A percentile compares a stretch with the other conserved stretches of the same genome.
Conservation (phyloP, 805 yeast genomes). For the Clavispora carvajalis region DNA sequence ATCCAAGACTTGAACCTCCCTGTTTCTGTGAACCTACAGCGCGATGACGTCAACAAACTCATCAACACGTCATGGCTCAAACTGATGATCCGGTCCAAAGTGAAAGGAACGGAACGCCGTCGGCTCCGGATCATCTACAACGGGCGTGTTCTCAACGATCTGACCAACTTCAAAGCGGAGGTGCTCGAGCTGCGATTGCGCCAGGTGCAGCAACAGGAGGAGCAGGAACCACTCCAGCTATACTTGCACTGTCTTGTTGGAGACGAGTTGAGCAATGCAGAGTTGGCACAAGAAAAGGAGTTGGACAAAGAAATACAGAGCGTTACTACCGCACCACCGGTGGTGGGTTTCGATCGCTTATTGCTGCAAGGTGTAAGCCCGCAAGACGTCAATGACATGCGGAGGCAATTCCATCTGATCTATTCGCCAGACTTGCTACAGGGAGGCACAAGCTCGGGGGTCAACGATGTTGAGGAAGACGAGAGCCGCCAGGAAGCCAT, state of each 20-base stretch:
- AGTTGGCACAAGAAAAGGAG: constrained; percentile 55
- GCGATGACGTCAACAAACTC: constrained; percentile 27
- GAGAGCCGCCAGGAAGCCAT: constrained; percentile 37
- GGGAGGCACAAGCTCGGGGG: constrained; percentile 16
- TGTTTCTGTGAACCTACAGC: constrained; percentile 20
- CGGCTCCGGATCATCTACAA: constrained; percentile 63
- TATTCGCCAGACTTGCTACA: constrained; percentile 44
- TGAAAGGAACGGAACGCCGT: constrained; percentile 16
- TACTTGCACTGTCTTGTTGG: constrained; percentile 81
- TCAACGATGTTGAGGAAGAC: constrained; percentile 37
- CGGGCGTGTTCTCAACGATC: constrained; percentile 59
- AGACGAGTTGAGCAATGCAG: constrained; percentile 49
- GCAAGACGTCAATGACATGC: constrained; percentile 64
- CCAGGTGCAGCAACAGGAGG: constrained; percentile 12
- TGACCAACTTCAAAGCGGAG: constrained; percentile 51
- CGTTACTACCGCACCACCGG: constrained; percentile 55
- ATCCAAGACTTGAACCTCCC: constrained; percentile 27
- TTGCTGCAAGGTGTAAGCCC: constrained; percentile 79
- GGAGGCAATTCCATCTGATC: constrained; percentile 68
- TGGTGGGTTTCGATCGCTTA: constrained; percentile 80
- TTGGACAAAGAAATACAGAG: constrained; percentile 48
- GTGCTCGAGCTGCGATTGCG: constrained; percentile 29
- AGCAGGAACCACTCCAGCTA: constrained; percentile 23
- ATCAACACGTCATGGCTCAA: constrained; percentile 29
- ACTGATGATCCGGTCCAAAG: constrained; percentile 23